Evolutionary conservation across 208 protist species (phyloP), one percentile per base, ranked within the genome.

Genomic region (Wallacemonas collosoma): DNA sequence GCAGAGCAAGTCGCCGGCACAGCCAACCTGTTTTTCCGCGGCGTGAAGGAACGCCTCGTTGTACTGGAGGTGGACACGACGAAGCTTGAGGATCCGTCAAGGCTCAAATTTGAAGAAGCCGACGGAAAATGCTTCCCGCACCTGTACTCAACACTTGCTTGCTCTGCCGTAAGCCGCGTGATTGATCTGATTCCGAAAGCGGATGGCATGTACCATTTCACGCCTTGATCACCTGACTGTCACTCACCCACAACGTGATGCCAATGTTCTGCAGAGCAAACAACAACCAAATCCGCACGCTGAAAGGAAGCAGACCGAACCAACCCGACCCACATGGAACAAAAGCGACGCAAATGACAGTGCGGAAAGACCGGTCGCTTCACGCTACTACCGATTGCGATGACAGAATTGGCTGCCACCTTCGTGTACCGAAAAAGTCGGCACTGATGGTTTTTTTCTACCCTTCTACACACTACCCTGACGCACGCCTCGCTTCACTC

Each of bases 11-110:
- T 61, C 17, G 1, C 67, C 6, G 55, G 55, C 17, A 72, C 67
- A 2, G 55, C 41, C 2, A 63, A 72, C 17, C 67, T 72, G 12
- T 72, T 64, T 55, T 72, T 72, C 55, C n/a, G 40, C 9, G 44
- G 35, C 26, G 26, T 9, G 15, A 47, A 12, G 17, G 67, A 61
- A 26, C 15, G 9, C 2, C 67, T 72, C 17, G 67, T 72, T 3
- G 55, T 72, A 2, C 17, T 72, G 8, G 55, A 61, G 44, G 55
- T 72, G 15, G 67, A 72, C 55, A 44, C 45, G 14, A 26, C 26
- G 5, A 72, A 63, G 43, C 40, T 72, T 11, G 4, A 9, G 3
- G 55, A 63, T 15, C 55, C 38, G 40, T 14, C 55, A 6, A 26
- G 40, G n/a, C 40, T 63, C 17, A 63, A 54, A 39, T 63, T 38